Evolutionary conservation across 495 filamentous ascomycete species (phyloP), one percentile per base, ranked within the genome.

Genomic region (Penicillium silybi): DNA sequence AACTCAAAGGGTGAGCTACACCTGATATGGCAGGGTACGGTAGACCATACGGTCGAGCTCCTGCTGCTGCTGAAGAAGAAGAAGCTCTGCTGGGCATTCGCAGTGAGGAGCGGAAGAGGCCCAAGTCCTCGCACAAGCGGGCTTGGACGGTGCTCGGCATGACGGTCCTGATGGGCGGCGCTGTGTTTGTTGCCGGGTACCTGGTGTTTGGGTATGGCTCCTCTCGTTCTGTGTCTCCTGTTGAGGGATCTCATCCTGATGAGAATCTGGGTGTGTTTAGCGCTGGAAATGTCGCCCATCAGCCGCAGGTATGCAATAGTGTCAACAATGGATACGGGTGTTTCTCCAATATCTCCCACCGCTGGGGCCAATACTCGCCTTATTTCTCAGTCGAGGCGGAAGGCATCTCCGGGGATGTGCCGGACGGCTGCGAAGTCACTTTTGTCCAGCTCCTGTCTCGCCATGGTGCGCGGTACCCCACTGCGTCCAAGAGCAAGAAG

Each of bases 291-390:
- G 38, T 26, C 38, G 46, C 43, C 27, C 39, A 10, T 11, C 29
- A 13, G 0, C 29, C 45, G 4, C 26, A 19, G 6, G 29, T 59
- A 13, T 91, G 87, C 66, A 84, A 86, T 61, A 80, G 74, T 2
- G 68, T 83, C 13, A 55, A 79, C 13, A 58, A 67, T 44, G 89
- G 88, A 23, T 90, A 84, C 63, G 80, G 83, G 54, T 88, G 84
- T 64, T 68, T 73, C 29, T 51, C 74, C 9, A 47, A 75, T 15
- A 72, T 85, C 39, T 80, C 88, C 4, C 89, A 87, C 52, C 79
- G 68, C 50, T 95, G 89, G 90, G 90, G 90, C 46, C 88, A 90
- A 61, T 93, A 96, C 67, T 88, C 88, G 18, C 89, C 90, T 13
- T 91, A 81, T 66, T 95, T 86, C 72, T 76, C 81, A 0, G 82